Percentiles rank a stretch among this genome's conserved stretches.
These are phyloP conservation scores for Colletotrichum limetticola DNA, from an alignment of 2,329 filamentous ascomycete species.

Conservation along the genomic window DNA sequence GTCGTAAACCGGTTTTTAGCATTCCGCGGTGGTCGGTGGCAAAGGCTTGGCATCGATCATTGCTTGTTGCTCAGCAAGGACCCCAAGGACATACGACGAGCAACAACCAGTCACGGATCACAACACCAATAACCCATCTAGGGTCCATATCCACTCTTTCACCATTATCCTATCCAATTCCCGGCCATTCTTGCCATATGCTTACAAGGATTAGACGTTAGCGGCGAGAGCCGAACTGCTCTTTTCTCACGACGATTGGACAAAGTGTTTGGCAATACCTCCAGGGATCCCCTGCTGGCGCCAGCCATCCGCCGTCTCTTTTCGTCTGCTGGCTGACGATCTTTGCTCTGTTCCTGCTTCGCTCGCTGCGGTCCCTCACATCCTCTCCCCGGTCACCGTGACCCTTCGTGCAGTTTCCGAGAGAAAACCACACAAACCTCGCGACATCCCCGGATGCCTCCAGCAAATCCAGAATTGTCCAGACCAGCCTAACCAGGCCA, in stretches of 20 bases:
- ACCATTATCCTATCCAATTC: slow-evolving; percentile 1
- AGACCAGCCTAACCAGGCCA: slow-evolving; percentile 10
- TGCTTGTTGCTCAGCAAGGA: slow-evolving; percentile 9
- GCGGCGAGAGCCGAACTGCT: slow-evolving; percentile 15
- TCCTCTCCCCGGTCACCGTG: slow-evolving; percentile 22
- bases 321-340: slow-evolving; percentile 26
- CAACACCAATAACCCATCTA: slow-evolving; percentile 8
- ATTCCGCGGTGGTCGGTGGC: slow-evolving; percentile 19
- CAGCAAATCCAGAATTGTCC: slow-evolving; percentile 14
- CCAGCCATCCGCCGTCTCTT: slow-evolving; percentile 31
- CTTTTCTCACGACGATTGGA: slow-evolving; percentile 12
- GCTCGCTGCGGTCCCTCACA: not conserved
- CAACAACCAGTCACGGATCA: not conserved
- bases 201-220: slow-evolving; percentile 10
- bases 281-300: slow-evolving; percentile 26
- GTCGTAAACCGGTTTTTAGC: slow-evolving; percentile 34
- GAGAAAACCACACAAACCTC: not conserved
- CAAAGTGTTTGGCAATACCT: not conserved
- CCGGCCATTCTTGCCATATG: slow-evolving; percentile 11
- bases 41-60: slow-evolving; percentile 35
- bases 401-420: slow-evolving; percentile 33
- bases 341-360: slow-evolving; percentile 35
- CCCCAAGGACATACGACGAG: not conserved
- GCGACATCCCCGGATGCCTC: slow-evolving; percentile 2
- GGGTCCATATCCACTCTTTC: slow-evolving; percentile 15